phyloP scores from a whole-genome alignment of 768 basidiomycete species.

The Postia placenta region DNA sequence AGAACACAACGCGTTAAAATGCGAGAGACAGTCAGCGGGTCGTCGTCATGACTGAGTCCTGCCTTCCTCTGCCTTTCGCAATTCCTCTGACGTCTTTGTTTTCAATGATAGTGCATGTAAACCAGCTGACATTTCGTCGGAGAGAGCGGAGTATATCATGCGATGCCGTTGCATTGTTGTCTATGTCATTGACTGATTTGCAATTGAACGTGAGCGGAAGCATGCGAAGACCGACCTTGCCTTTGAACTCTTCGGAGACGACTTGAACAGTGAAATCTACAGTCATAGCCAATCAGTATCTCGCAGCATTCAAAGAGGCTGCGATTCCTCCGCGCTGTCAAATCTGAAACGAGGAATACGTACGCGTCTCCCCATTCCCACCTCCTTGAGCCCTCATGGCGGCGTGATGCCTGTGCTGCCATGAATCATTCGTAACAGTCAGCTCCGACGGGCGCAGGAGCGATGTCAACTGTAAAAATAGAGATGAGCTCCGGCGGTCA shows the following conservation, averaged over 20 bases:
- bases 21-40: too few relatives aligned
- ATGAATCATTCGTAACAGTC: constrained; percentile 74
- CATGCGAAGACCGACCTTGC: constrained; percentile 50
- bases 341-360: constrained; percentile 24
- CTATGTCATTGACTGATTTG: constrained; percentile 29
- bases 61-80: constrained; percentile 8
- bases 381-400: constrained; percentile 70
- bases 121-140: constrained; percentile 64
- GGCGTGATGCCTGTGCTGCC: constrained; percentile 79
- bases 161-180: constrained; percentile 76
- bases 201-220: background rate
- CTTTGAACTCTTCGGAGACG: constrained; percentile 66
- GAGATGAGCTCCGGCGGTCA: background rate
- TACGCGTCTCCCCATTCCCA: constrained; percentile 78
- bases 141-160: constrained; percentile 66
- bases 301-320: background rate
- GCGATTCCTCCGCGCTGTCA: too few relatives aligned
- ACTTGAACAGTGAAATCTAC: constrained; percentile 74
- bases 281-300: background rate
- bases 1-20: too few relatives aligned
- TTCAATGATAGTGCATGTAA: constrained; percentile 74
- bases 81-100: constrained; percentile 62
- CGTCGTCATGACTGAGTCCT: too few relatives aligned
- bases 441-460: constrained; percentile 59
- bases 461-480: constrained; percentile 45